phyloP scores from a whole-genome alignment of 306 rosid species.

The Hippophae rhamnoides region DNA sequence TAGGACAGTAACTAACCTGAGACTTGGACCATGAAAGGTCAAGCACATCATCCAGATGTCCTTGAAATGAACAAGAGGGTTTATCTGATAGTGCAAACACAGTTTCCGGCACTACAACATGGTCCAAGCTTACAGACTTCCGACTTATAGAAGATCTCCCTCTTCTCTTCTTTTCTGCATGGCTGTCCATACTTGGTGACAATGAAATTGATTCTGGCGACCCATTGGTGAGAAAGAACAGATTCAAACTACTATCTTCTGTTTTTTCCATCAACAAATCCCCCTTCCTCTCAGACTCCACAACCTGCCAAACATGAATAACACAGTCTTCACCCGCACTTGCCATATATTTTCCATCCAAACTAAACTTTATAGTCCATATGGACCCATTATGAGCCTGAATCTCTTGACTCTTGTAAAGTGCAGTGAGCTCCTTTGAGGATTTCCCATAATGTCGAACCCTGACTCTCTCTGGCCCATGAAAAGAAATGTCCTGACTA shows the following conservation, averaged over 20 bases:
- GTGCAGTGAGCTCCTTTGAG: conserved; percentile 60
- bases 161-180: conserved; percentile 65
- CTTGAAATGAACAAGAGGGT: conserved; percentile 76
- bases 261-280: conserved; percentile 61
- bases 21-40: conserved; percentile 99
- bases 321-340: conserved; percentile 97
- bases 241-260: conserved; percentile 50
- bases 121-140: conserved; percentile 74
- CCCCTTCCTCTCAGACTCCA: conserved; percentile 78
- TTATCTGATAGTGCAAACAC: conserved; percentile 79
- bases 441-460: conserved; percentile 86
- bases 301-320: conserved; percentile 90
- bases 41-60: conserved; percentile 81
- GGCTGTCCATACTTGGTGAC: conserved; percentile 47
- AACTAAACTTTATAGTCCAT: conserved; percentile 91
- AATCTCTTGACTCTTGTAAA: conserved; percentile 88
- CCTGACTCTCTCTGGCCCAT: conserved; percentile 80
- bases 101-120: conserved; percentile 55
- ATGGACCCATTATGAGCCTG: conserved; percentile 86
- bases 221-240: conserved; percentile 55
- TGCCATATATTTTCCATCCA: conserved; percentile 91
- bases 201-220: conserved; percentile 54
- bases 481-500: conserved; percentile 76
- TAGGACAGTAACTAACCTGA: conserved; percentile 58
- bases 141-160: conserved; percentile 75